A percentile compares a stretch with the other conserved stretches of the same genome.
These are phyloP conservation scores for Silene noctiflora DNA, from an alignment of 179 eudicot species.

Conservation along the genomic window DNA sequence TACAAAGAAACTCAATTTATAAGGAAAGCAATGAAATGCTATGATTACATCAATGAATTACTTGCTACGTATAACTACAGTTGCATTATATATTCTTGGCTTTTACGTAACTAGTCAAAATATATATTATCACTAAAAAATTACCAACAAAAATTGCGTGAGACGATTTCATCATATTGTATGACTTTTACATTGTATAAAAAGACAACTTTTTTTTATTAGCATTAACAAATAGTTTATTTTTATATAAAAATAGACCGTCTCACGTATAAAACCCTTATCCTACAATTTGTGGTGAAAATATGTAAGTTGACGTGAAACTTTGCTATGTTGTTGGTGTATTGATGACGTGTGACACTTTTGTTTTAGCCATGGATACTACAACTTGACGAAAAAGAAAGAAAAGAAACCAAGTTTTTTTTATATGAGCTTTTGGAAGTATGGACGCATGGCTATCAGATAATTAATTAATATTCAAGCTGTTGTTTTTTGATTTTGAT, in stretches of 20 bases:
- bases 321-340: slow-evolving; percentile 9
- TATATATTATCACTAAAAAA: not conserved
- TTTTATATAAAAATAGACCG: too few relatives aligned
- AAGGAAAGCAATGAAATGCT: slow-evolving; percentile 7
- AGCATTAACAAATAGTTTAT: too few relatives aligned
- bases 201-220: too few relatives aligned
- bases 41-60: slow-evolving; percentile 7
- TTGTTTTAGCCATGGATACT: slow-evolving; percentile 9
- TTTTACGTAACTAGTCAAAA: slow-evolving; percentile 11
- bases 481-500: too few relatives aligned
- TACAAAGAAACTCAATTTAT: slow-evolving; percentile 9
- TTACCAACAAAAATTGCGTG: too few relatives aligned
- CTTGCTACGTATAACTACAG: slow-evolving; percentile 3
- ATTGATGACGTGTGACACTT: slow-evolving; percentile 13
- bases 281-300: too few relatives aligned
- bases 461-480: not conserved
- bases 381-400: not conserved
- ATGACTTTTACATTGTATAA: too few relatives aligned
- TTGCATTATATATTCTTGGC: slow-evolving; percentile 18
- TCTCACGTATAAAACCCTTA: too few relatives aligned
- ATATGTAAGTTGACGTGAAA: not conserved
- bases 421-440: not conserved
- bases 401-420: not conserved
- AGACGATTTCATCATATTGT: too few relatives aligned
- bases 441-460: slow-evolving; percentile 13